Evolutionary conservation across 2,329 filamentous ascomycete species (phyloP).

Genomic region (Simplicillium aogashimaense): DNA sequence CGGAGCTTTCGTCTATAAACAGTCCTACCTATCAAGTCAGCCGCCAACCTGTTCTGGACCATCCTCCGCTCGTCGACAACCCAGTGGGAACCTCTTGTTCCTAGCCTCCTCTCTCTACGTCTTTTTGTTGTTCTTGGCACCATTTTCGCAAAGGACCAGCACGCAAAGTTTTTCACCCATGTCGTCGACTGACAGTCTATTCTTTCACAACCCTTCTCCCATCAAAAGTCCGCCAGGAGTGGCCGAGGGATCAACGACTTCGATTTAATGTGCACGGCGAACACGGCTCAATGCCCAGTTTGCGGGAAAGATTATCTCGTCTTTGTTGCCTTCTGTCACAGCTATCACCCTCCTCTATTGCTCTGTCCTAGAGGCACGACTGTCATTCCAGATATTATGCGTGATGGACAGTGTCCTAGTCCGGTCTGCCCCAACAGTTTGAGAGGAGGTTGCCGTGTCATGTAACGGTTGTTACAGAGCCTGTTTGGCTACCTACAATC

Average conservation of each 20-base stretch:
- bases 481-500: conserved; percentile 9
- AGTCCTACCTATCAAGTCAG: too few relatives aligned
- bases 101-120: too few relatives aligned
- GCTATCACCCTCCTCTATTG: conserved; percentile 37
- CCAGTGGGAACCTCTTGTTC: too few relatives aligned
- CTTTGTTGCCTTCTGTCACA: conserved; percentile 46
- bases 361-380: conserved; percentile 34
- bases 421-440: conserved; percentile 49
- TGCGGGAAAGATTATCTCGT: conserved; percentile 50
- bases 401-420: conserved; percentile 45
- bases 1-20: too few relatives aligned
- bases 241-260: conserved; percentile 3
- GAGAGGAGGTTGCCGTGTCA: conserved; percentile 44
- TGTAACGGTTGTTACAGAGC: conserved; percentile 25
- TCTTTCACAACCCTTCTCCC: not conserved
- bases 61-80: too few relatives aligned
- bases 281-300: conserved; percentile 46
- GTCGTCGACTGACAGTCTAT: not conserved
- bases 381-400: conserved; percentile 33
- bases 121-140: not conserved
- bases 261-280: conserved; percentile 50
- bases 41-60: too few relatives aligned
- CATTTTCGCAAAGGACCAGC: not conserved
- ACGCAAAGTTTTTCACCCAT: not conserved
- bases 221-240: not conserved